A percentile compares a stretch with the other conserved stretches of the same genome.
These are phyloP conservation scores for Truncatella angustata DNA, from an alignment of 2,329 filamentous ascomycete genomes.

Conservation along the genomic window DNA sequence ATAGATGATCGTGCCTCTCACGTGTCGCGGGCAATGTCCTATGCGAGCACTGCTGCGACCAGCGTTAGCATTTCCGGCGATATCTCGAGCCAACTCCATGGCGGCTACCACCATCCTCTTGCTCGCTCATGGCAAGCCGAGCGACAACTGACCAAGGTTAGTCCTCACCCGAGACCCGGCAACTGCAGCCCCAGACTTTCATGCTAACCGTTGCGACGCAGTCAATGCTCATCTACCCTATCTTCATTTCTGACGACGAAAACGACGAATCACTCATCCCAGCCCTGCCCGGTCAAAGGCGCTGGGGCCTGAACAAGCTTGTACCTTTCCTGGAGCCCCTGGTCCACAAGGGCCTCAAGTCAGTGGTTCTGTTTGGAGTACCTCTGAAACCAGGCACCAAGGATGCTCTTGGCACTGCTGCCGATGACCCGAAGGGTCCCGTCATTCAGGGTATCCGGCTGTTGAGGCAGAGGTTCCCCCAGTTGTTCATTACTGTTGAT, in stretches of 20 bases:
- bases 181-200: no score
- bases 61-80: slow-evolving; percentile 71
- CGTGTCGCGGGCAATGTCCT: slow-evolving; percentile 63
- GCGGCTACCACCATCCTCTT: slow-evolving; percentile 78
- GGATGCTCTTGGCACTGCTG: slow-evolving; percentile 86
- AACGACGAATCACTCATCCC: slow-evolving; percentile 90
- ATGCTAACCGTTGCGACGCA: slow-evolving; percentile 33
- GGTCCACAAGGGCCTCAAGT: slow-evolving; percentile 83
- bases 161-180: slow-evolving; percentile 24
- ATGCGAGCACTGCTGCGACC: slow-evolving; percentile 64
- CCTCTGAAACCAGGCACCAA: slow-evolving; percentile 79
- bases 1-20: slow-evolving; percentile 60
- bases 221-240: slow-evolving; percentile 98
- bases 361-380: slow-evolving; percentile 94
- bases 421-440: slow-evolving; percentile 89
- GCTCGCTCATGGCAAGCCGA: slow-evolving; percentile 81
- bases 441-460: slow-evolving; percentile 86
- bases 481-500: slow-evolving; percentile 87
- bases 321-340: slow-evolving; percentile 83
- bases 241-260: slow-evolving; percentile 92
- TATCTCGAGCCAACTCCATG: slow-evolving; percentile 80
- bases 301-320: slow-evolving; percentile 82
- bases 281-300: slow-evolving; percentile 86
- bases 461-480: slow-evolving; percentile 80
- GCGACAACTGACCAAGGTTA: slow-evolving; percentile 79